Evolutionary conservation across 2,329 filamentous ascomycete genomes (phyloP), one percentile per base, ranked within the genome.

Genomic region (Trichoderma sp.): DNA sequence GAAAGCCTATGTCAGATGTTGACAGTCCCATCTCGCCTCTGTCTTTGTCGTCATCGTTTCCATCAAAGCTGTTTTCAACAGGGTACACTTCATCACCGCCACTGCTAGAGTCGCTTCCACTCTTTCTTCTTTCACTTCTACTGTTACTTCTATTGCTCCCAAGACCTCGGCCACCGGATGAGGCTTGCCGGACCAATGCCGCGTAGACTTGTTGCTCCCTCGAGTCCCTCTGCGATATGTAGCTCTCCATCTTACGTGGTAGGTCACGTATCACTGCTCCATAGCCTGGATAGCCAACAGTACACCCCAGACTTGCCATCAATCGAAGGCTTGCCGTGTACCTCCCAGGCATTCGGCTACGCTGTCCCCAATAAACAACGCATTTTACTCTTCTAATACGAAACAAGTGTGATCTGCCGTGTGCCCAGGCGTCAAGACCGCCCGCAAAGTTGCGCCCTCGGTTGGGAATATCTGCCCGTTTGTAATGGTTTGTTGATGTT

Each of bases 301-400:
- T 22, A 83, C 88, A 60, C 81, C 80, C 7, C 83, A 84, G 5
- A 72, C 75, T 52, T 5, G 80, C 77, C 90, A 93, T 92, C 64
- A 79, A 78, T 25, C 84, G 78, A 34, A 94, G 78, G 64, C 85
- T 90, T 7, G 76, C 72, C 72, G 92, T 80, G 74, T 92, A 93
- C 0, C 76, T 0, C 79, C 80, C 3, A 92, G 81, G 69, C 92
- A 86, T 75, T 92, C 90, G 69, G 92, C 92, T 0, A 92, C 90
- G 7, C 92, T 92, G 77, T 93, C 90, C 4, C 88, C 90, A 0
- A 90, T 92, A 76, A 93, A 92, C 75, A 92, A 84, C 17, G 89
- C 87, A 42, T 59, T 42, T 7, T 59, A 35, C 9, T 59, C 56
- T 29, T 59, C 56, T 5, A 59, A 15, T 2, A 59, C 9, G 56